Conservation (phyloP, 129 eudicot species). For the Centrapalus pauciflorus region DNA sequence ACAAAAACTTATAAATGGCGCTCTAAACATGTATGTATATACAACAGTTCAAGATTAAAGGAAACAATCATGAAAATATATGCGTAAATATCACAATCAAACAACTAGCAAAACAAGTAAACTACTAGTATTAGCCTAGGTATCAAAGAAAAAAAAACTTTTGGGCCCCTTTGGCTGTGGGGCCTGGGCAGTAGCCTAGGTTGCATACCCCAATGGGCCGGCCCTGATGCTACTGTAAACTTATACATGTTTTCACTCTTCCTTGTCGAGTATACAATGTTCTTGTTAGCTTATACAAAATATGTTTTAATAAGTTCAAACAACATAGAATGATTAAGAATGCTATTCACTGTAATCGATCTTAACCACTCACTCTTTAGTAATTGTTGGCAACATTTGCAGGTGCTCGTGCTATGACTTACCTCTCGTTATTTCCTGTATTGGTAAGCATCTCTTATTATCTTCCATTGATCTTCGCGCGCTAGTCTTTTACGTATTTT, state of each 20-base stretch:
- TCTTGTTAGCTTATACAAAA: neutral
- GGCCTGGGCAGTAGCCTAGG: no score
- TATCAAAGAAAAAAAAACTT: no score
- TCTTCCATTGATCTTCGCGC: neutral
- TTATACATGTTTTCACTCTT: neutral
- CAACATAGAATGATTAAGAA: neutral
- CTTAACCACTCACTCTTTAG: neutral
- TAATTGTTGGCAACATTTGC: neutral
- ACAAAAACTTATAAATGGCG: no score
- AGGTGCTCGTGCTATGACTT: slow-evolving; percentile 37
- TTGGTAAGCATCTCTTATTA: slow-evolving; percentile 13
- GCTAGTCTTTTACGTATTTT: no score
- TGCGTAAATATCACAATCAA: no score
- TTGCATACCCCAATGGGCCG: no score
- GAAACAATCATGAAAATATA: no score
- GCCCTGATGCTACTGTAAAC: neutral
- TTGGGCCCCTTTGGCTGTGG: no score
- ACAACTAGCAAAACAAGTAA: no score
- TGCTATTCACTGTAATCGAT: neutral
- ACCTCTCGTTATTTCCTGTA: slow-evolving; percentile 32
- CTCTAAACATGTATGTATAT: no score
- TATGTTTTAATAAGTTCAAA: neutral
- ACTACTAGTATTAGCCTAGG: no score
- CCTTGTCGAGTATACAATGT: neutral
- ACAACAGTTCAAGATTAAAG: no score